A percentile compares a stretch with the other conserved stretches of the same genome.
Conservation (phyloP, 306 rosid genomes). For the Castanospermum australe region DNA sequence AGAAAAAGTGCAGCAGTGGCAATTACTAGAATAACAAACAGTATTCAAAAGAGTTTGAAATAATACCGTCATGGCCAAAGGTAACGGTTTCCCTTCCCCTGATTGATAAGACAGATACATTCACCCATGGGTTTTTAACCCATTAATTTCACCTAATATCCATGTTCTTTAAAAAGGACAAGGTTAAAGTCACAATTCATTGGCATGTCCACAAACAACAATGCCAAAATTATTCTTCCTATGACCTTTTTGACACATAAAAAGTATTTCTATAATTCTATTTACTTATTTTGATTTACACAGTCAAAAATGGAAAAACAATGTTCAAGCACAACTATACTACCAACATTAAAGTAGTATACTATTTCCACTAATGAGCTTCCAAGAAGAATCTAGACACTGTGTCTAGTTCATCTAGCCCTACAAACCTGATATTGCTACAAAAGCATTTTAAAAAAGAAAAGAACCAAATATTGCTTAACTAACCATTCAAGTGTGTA, state of each 20-base stretch:
- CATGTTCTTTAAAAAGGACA: neutral
- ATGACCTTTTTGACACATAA: neutral
- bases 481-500: neutral
- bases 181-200: neutral
- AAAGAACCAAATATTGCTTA: neutral
- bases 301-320: neutral
- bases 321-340: neutral
- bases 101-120: neutral
- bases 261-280: neutral
- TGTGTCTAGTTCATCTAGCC: neutral
- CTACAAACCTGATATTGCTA: neutral
- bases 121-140: constrained; percentile 4
- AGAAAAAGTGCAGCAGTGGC: neutral
- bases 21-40: neutral
- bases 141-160: neutral
- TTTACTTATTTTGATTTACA: neutral
- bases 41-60: neutral
- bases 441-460: neutral
- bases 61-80: neutral
- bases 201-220: constrained; percentile 8
- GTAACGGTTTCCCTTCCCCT: neutral
- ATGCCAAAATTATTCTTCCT: neutral
- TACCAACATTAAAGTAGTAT: neutral
- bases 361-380: neutral
- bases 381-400: neutral